Evolutionary conservation across 2,329 filamentous ascomycete species (phyloP).

Genomic region (Thermoascus crustaceus): DNA sequence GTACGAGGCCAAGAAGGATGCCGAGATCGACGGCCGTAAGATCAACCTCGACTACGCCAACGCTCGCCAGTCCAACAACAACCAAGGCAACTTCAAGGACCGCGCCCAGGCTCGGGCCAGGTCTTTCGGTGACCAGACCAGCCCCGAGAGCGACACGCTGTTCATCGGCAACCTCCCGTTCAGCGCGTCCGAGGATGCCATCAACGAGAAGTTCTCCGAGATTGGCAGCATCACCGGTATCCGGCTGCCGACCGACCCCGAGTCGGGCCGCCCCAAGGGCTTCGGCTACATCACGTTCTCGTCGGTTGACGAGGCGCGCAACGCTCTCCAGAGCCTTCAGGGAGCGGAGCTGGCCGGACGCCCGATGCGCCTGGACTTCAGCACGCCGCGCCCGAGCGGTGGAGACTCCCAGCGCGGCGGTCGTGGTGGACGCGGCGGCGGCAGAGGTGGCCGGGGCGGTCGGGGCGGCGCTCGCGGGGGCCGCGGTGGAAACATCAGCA

Average conservation of each 20-base stretch:
- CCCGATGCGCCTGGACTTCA: conserved; percentile 74
- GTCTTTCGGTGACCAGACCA: conserved; percentile 67
- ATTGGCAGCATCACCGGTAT: conserved; percentile 66
- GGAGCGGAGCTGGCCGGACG: conserved; percentile 66
- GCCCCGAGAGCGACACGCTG: conserved; percentile 74
- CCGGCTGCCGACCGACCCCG: conserved; percentile 80
- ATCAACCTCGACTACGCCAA: conserved; percentile 75
- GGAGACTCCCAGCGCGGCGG: conserved; percentile 38
- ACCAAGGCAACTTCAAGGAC: conserved; percentile 53
- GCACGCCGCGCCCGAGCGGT: conserved; percentile 56
- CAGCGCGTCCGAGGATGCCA: conserved; percentile 65
- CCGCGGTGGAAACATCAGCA: conserved; percentile 41
- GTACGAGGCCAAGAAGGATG: conserved; percentile 64
- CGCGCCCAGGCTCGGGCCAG: conserved; percentile 47
- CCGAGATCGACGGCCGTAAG: conserved; percentile 64
- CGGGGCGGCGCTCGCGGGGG: conserved; percentile 45
- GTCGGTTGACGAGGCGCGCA: conserved; percentile 73
- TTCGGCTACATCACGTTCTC: conserved; percentile 85
- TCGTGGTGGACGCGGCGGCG: conserved; percentile 39
- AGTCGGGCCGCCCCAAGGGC: conserved; percentile 77
- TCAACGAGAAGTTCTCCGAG: conserved; percentile 66
- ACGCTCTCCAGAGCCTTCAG: conserved; percentile 61
- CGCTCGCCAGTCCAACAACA: conserved; percentile 51
- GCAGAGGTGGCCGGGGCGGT: conserved; percentile 46
- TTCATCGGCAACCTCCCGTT: conserved; percentile 91